A percentile compares a stretch with the other conserved stretches of the same genome.
phyloP scores from a whole-genome alignment of 202 grass and related monocot species.

The Schoenoplectus tabernaemontani region DNA sequence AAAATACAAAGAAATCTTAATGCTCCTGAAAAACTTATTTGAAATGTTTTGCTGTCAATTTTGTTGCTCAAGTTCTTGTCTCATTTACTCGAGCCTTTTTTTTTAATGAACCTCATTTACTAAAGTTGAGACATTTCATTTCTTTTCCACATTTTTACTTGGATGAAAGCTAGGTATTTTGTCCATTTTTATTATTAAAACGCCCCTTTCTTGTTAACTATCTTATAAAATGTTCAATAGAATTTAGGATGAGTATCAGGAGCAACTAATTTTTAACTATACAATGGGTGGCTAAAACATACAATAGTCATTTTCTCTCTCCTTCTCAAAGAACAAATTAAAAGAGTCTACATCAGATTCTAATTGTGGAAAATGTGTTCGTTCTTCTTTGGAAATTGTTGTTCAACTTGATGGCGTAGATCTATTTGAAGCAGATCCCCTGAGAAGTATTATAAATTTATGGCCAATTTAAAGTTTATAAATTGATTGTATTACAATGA shows the following conservation, averaged over 20 bases:
- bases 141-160: not conserved
- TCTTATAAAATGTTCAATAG: not conserved
- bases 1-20: not conserved
- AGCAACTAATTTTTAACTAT: no score
- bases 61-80: no score
- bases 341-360: no score
- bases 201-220: no score
- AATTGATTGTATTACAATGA: not conserved
- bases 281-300: no score
- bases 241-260: not conserved
- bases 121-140: no score
- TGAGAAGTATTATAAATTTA: not conserved
- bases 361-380: no score
- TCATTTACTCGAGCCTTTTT: no score
- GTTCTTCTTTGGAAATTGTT: not conserved
- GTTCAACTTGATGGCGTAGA: not conserved
- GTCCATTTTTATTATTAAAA: not conserved
- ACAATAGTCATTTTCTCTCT: no score
- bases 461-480: not conserved
- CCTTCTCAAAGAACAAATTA: no score
- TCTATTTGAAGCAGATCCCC: not conserved
- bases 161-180: not conserved
- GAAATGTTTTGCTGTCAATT: not conserved
- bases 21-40: not conserved
- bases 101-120: no score